A percentile compares a stretch with the other conserved stretches of the same genome.
These are phyloP conservation scores for Aureobasidium sp. DNA, from an alignment of 2,329 filamentous ascomycete species.

Conservation along the genomic window DNA sequence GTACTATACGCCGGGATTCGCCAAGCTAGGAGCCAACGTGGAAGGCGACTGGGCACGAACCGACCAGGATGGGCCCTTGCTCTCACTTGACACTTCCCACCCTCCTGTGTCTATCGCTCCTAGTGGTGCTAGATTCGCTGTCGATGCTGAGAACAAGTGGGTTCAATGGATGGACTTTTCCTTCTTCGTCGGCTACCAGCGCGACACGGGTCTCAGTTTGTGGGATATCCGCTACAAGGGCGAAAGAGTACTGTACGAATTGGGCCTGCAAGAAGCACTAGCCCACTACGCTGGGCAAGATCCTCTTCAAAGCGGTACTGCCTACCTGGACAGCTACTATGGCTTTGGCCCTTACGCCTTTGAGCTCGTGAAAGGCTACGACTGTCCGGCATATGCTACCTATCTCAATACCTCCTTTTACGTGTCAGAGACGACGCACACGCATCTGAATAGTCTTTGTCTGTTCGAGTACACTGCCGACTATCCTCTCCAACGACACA, in stretches of 20 bases:
- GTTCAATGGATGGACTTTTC: constrained; percentile 47
- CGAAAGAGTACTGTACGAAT: constrained; percentile 50
- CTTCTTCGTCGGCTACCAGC: constrained; percentile 47
- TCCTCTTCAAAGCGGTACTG: constrained; percentile 39
- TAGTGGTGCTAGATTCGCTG: constrained; percentile 35
- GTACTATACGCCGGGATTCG: constrained; percentile 38
- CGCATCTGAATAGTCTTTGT: constrained; percentile 47
- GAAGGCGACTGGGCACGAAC: constrained; percentile 44
- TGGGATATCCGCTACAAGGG: constrained; percentile 50
- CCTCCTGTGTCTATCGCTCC: constrained; percentile 45
- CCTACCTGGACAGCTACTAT: constrained; percentile 36
- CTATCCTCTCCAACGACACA: constrained; percentile 46
- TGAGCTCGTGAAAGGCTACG: constrained; percentile 43
- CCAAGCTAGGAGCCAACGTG: constrained; percentile 42
- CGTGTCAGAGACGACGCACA: constrained; percentile 37
- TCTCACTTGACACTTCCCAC: constrained; percentile 46
- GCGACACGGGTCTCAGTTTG: constrained; percentile 44
- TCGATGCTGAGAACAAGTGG: constrained; percentile 40
- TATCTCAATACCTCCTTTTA: constrained; percentile 46
- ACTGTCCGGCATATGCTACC: constrained; percentile 47
- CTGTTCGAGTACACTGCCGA: constrained; percentile 47
- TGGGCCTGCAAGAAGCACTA: constrained; percentile 50
- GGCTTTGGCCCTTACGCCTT: constrained; percentile 43
- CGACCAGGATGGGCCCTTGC: constrained; percentile 34
- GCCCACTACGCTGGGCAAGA: constrained; percentile 46